These are phyloP conservation scores for Delonix regia DNA, from an alignment of 306 rosid genomes.

Conservation along the genomic window DNA sequence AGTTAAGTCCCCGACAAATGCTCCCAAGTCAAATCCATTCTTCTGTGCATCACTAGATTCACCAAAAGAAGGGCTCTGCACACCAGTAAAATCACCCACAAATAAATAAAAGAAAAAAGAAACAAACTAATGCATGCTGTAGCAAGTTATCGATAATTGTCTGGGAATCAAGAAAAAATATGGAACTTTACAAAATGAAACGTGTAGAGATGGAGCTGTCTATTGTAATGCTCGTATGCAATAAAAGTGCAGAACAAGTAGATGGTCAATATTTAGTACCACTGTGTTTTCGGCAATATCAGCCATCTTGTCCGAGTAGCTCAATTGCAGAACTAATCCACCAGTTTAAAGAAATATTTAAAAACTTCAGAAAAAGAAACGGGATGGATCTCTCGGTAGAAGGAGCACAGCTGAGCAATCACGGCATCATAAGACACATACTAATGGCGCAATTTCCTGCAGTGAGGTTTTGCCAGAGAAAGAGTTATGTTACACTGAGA, in stretches of 20 bases:
- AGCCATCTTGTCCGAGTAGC: constrained; percentile 37
- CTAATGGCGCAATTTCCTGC: background rate
- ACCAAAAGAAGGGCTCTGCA: constrained; percentile 51
- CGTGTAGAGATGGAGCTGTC: background rate
- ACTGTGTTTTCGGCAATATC: constrained; percentile 38
- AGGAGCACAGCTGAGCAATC: background rate
- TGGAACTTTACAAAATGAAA: background rate
- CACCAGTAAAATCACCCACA: background rate
- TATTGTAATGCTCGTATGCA: background rate
- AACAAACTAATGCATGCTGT: background rate
- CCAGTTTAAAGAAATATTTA: constrained; percentile 6
- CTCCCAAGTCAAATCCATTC: constrained; percentile 69
- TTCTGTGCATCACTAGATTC: constrained; percentile 49
- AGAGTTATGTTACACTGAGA: background rate
- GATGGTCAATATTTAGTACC: constrained; percentile 22
- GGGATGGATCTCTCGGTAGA: background rate
- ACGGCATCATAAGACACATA: constrained; percentile 3
- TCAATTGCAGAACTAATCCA: background rate
- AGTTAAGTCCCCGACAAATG: constrained; percentile 79
- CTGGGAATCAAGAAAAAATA: background rate
- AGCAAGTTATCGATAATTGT: background rate
- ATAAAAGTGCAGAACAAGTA: background rate
- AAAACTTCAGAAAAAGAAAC: background rate
- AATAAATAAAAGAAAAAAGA: background rate
- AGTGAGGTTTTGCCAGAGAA: background rate